These are phyloP conservation scores for Debaryomyces psychrophilus DNA, from an alignment of 1,139 yeast species.

Conservation along the genomic window DNA sequence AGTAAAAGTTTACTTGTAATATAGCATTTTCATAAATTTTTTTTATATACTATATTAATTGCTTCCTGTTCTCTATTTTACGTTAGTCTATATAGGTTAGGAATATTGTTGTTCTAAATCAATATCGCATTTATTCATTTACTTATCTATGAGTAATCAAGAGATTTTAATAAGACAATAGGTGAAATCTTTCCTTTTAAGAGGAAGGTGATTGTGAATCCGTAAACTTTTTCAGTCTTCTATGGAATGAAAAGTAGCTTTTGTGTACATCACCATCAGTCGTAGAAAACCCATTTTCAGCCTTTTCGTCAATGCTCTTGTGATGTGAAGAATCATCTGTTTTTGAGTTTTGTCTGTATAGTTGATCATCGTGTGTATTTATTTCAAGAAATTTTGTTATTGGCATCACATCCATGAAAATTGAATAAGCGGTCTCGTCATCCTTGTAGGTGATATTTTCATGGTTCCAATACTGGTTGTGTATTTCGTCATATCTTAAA, in stretches of 20 bases:
- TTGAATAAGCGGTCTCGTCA: slow-evolving; percentile 1
- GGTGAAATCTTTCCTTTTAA: not conserved
- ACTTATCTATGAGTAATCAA: not conserved
- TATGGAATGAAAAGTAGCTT: slow-evolving; percentile 6
- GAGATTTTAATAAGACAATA: not conserved
- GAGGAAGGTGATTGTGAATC: not conserved
- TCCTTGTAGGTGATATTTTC: slow-evolving; percentile 2
- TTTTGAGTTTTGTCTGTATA: not conserved
- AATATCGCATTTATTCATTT: slow-evolving; percentile 1
- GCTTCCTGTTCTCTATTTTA: slow-evolving; percentile 2
- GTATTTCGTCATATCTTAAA: slow-evolving; percentile 14
- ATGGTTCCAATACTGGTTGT: slow-evolving; percentile 16
- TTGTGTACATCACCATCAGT: not conserved
- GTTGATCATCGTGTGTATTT: not conserved
- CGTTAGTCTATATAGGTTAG: not conserved
- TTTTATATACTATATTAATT: slow-evolving; percentile 9
- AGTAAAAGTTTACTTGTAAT: slow-evolving; percentile 12
- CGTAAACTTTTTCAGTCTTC: not conserved
- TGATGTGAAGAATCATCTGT: not conserved
- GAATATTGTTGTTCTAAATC: slow-evolving; percentile 4
- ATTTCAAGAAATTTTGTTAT: slow-evolving; percentile 11
- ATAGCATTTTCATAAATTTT: slow-evolving; percentile 14
- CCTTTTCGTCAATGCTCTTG: not conserved
- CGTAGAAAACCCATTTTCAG: not conserved
- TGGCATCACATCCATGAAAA: slow-evolving; percentile 7